phyloP scores from a whole-genome alignment of 345 rosid genomes.

The Dipteronia dyeriana region DNA sequence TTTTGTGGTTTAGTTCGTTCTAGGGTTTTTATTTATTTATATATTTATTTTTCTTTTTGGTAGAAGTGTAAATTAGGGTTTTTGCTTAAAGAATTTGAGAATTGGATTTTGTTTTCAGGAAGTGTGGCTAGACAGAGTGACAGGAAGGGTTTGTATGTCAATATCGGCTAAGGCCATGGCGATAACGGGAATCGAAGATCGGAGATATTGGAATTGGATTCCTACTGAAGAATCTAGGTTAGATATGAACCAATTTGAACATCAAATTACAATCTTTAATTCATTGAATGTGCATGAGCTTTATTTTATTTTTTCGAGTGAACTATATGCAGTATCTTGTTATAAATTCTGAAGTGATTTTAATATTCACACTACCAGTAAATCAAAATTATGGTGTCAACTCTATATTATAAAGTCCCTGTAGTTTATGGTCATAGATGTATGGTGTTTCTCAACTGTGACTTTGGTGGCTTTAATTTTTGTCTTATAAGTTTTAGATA shows the following conservation, averaged over 20 bases:
- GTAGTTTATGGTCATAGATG: background rate
- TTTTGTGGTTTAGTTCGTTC: no score
- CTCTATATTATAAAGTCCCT: no score
- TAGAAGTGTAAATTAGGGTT: constrained; percentile 1
- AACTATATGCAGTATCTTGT: no score
- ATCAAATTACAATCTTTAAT: constrained; percentile 1
- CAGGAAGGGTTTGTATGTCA: constrained; percentile 84
- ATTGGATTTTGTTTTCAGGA: constrained; percentile 48
- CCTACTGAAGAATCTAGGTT: constrained; percentile 96
- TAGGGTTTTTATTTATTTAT: background rate
- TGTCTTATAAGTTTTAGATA: background rate
- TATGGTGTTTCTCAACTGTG: background rate
- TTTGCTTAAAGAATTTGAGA: background rate
- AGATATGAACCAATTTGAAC: background rate
- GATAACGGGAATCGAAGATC: constrained; percentile 90
- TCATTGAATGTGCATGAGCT: background rate
- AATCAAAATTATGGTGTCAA: no score
- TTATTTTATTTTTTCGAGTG: background rate
- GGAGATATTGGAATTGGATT: constrained; percentile 96
- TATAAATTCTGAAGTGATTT: no score
- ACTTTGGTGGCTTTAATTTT: background rate
- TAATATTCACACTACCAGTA: no score
- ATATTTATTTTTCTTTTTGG: background rate
- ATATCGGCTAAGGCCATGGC: constrained; percentile 88
- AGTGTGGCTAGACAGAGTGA: constrained; percentile 87